Evolutionary conservation across 805 yeast species (phyloP).

Genomic region (Metschnikowia rubicola): DNA sequence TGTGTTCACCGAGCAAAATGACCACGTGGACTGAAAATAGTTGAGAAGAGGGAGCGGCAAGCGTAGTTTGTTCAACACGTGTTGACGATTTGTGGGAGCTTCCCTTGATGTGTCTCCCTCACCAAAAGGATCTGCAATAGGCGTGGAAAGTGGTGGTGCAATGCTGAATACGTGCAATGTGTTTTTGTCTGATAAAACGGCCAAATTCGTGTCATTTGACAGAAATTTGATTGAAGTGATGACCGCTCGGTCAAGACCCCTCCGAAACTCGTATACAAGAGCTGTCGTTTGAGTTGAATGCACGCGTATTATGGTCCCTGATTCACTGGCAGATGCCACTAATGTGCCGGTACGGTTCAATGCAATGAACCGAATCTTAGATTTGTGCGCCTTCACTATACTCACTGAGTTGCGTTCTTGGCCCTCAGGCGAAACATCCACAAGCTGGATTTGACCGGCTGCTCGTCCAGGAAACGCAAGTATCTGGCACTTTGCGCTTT

Average conservation of each 20-base stretch:
- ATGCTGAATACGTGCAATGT: slow-evolving; percentile 83
- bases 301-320: slow-evolving; percentile 77
- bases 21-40: slow-evolving; percentile 85
- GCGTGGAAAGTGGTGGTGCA: slow-evolving; percentile 1
- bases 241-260: slow-evolving; percentile 84
- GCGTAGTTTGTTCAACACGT: slow-evolving; percentile 61
- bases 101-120: slow-evolving; percentile 4
- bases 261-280: slow-evolving; percentile 75
- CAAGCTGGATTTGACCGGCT: slow-evolving; percentile 75
- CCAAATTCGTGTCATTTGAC: slow-evolving; percentile 69
- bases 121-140: slow-evolving; percentile 6
- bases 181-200: slow-evolving; percentile 83
- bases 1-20: slow-evolving; percentile 71
- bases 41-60: slow-evolving; percentile 54
- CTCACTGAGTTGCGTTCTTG: slow-evolving; percentile 62
- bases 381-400: slow-evolving; percentile 74
- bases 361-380: slow-evolving; percentile 59
- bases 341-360: slow-evolving; percentile 60
- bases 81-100: slow-evolving; percentile 50
- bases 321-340: slow-evolving; percentile 77
- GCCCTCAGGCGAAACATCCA: slow-evolving; percentile 65
- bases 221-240: slow-evolving; percentile 83
- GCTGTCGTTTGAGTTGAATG: slow-evolving; percentile 68
- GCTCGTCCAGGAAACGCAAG: slow-evolving; percentile 77
- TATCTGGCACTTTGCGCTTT: slow-evolving; percentile 38